phyloP scores from a whole-genome alignment of 116 monocot species.

The Papilionanthe hybrid region DNA sequence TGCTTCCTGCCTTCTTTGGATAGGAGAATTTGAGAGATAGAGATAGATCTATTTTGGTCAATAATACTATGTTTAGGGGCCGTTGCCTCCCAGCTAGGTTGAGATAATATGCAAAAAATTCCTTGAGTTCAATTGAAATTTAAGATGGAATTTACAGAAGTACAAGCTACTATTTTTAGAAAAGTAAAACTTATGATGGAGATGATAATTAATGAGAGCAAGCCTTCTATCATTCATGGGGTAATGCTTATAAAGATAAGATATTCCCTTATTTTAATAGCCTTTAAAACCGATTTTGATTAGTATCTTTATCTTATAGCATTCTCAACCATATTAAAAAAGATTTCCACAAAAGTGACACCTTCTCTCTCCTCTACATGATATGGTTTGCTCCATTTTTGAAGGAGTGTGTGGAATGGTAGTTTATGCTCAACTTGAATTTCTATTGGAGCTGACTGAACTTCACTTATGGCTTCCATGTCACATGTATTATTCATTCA shows the following conservation, averaged over 20 bases:
- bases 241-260: not conserved
- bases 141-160: not conserved
- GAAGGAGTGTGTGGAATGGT: not conserved
- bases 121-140: too few relatives aligned
- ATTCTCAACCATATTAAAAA: not conserved
- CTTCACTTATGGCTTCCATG: not conserved
- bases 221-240: not conserved
- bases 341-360: not conserved
- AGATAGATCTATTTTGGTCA: too few relatives aligned
- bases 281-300: not conserved
- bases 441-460: not conserved
- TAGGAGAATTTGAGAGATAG: too few relatives aligned
- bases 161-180: not conserved
- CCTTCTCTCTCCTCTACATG: not conserved
- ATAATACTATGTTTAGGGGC: too few relatives aligned
- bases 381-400: not conserved
- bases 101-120: too few relatives aligned
- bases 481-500: not conserved
- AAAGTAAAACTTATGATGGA: not conserved
- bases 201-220: not conserved
- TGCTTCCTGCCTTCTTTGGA: too few relatives aligned
- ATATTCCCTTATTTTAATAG: not conserved
- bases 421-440: not conserved
- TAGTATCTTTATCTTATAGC: not conserved
- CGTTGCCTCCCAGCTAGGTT: too few relatives aligned